phyloP scores from a whole-genome alignment of 768 basidiomycete species.

The Crucibulum laeve region DNA sequence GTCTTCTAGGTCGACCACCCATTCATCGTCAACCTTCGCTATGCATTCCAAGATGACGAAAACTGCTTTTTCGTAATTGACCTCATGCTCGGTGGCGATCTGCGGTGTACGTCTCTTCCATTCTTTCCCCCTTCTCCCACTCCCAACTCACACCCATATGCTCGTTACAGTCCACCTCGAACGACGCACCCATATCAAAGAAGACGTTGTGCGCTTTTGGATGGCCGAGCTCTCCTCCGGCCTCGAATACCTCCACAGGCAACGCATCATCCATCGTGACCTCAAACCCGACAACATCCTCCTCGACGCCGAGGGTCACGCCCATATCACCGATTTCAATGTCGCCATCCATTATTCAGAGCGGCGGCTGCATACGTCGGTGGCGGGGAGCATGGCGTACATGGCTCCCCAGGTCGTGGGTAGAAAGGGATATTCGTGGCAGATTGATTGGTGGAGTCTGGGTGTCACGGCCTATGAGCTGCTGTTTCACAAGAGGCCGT shows the following conservation, averaged over 20 bases:
- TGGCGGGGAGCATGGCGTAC: constrained; percentile 98
- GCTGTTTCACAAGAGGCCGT: constrained; percentile 78
- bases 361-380: constrained; percentile 80
- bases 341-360: constrained; percentile 98
- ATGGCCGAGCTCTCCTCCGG: constrained; percentile 83
- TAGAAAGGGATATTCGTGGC: constrained; percentile 90
- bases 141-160: constrained; percentile 5
- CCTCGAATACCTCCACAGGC: constrained; percentile 84
- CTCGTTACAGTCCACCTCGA: constrained; percentile 73
- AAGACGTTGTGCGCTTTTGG: constrained; percentile 82
- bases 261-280: constrained; percentile 94
- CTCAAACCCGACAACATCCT: constrained; percentile 97
- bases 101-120: constrained; percentile 58
- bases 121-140: constrained; percentile 1
- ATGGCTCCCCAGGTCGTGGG: constrained; percentile 98
- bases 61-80: constrained; percentile 98
- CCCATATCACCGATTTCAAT: constrained; percentile 97
- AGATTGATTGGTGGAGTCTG: constrained; percentile 94
- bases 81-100: constrained; percentile 92
- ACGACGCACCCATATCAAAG: constrained; percentile 58
- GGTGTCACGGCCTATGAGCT: constrained; percentile 90
- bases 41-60: constrained; percentile 96
- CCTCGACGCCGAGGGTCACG: constrained; percentile 89
- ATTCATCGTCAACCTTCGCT: constrained; percentile 86
- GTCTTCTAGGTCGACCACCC: constrained; percentile 73